phyloP scores from a whole-genome alignment of 257 asterid genomes.

The Solanum arcanum region DNA sequence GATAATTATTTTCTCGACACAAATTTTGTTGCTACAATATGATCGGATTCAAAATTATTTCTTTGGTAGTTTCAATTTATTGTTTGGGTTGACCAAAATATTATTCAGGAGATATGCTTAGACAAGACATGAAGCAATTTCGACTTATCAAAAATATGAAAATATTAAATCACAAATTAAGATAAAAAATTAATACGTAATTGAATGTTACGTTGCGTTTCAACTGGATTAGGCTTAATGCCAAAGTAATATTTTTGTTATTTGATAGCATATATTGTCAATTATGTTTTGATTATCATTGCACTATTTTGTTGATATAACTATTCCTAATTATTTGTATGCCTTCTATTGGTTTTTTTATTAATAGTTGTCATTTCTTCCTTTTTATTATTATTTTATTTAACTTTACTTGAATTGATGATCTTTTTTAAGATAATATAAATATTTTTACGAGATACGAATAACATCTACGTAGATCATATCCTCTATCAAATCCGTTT shows the following conservation, averaged over 20 bases:
- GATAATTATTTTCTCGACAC: too few species aligned
- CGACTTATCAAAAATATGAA: too few species aligned
- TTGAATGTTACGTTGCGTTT: too few species aligned
- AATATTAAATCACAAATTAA: background rate
- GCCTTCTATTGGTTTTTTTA: background rate
- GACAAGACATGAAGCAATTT: too few species aligned
- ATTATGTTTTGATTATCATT: background rate
- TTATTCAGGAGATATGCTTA: too few species aligned
- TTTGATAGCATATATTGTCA: background rate
- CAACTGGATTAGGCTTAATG: background rate
- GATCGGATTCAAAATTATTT: too few species aligned
- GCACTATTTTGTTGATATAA: background rate
- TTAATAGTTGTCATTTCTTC: background rate
- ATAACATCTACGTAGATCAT: too few species aligned
- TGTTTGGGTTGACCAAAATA: too few species aligned
- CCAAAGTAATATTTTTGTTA: background rate
- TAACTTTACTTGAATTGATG: background rate
- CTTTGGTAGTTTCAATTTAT: too few species aligned
- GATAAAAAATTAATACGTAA: too few species aligned
- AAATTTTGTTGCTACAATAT: too few species aligned
- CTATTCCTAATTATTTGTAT: background rate
- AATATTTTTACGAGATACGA: background rate
- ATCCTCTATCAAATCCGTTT: background rate
- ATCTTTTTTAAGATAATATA: rapidly evolving
- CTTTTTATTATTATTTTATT: background rate